phyloP scores from a whole-genome alignment of 371 early-diverging fungal species.

The Syncephalastrum sp. region DNA sequence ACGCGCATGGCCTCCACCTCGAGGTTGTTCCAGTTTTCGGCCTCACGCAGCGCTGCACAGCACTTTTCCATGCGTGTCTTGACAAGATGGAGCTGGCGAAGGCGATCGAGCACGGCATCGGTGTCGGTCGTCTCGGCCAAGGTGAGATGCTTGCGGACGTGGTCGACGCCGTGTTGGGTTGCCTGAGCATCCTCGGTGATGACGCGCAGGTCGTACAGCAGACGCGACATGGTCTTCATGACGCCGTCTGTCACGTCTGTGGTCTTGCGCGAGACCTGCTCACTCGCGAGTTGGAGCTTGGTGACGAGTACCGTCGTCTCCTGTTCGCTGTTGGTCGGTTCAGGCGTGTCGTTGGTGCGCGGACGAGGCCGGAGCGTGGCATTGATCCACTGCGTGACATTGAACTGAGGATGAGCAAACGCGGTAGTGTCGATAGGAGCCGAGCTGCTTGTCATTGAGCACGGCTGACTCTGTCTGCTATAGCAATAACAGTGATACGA shows the following conservation, averaged over 20 bases:
- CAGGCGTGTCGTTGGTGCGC: neutral
- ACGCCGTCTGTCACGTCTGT: conserved; percentile 49
- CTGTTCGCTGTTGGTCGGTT: conserved; percentile 28
- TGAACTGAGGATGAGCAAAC: conserved; percentile 50
- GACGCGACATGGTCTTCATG: conserved; percentile 58
- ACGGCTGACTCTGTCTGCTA: no score
- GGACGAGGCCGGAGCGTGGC: conserved; percentile 27
- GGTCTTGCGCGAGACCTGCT: conserved; percentile 52
- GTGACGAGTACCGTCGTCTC: conserved; percentile 58
- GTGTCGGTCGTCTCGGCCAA: conserved; percentile 28
- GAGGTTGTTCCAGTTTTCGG: conserved; percentile 78
- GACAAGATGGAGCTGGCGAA: conserved; percentile 67
- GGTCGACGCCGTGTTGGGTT: conserved; percentile 47
- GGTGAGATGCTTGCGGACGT: conserved; percentile 41
- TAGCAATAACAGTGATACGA: no score
- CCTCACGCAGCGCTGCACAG: conserved; percentile 56
- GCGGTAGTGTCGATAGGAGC: conserved; percentile 21
- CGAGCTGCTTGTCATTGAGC: conserved; percentile 14
- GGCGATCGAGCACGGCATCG: conserved; percentile 56
- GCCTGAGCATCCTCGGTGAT: conserved; percentile 56
- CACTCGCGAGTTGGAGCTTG: conserved; percentile 55
- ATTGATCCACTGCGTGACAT: conserved; percentile 69
- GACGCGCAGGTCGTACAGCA: conserved; percentile 63
- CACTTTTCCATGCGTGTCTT: conserved; percentile 70
- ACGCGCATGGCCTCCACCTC: conserved; percentile 65